Base-by-base conservation (phyloP, 75 land plant species). In the Ceratopteris richardii region DNA sequence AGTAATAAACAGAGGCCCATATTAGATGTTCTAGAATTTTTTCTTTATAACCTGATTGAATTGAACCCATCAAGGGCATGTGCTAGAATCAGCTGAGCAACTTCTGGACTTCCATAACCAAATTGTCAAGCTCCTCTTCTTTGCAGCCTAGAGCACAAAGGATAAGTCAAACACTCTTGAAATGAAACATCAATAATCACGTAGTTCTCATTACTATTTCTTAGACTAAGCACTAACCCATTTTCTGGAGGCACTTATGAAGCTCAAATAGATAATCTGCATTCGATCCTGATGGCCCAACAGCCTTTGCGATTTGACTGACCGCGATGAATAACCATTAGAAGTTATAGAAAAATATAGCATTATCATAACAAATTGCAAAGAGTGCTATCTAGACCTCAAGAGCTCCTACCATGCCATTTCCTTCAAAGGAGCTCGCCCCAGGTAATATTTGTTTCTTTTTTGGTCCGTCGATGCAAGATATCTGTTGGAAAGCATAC, bases 271-370 rank as follows among this genome's bases (percentile, higher is more conserved):
- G 73, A 64, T 91, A 91, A 48, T 91, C 97, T 52, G 65, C 71
- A 65, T 91, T 91, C 9, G 97, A 88, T 24, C 97, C 97, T 36
- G 97, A 84, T 9, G 97, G 97, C 17, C 97, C 97, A 43, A 67
- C 70, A 20, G 93, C 92, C 14, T 59, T 56, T 29, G 78, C 61
- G 41, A 91, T 84, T 80, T 91, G 97, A 18, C 97, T 90, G 82
- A n/a, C 4, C 55, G 21, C 39, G 44, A 14, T 51, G 18, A 56
- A n/a, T 26, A 30, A 33, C 59, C 31, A 20, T 33, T 33, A 33
- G 7, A 2, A 21, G 16, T 29, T 33, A 12, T 47, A 26, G 3
- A 3, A 33, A 4, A 4, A 9, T 4, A 33, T 33, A 33, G 9
- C 7, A 33, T n/a, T n/a, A n/a, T n/a, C n/a, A n/a, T n/a, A 33